phyloP scores from a whole-genome alignment of 768 basidiomycete genomes.

The Dentipellis sp. region DNA sequence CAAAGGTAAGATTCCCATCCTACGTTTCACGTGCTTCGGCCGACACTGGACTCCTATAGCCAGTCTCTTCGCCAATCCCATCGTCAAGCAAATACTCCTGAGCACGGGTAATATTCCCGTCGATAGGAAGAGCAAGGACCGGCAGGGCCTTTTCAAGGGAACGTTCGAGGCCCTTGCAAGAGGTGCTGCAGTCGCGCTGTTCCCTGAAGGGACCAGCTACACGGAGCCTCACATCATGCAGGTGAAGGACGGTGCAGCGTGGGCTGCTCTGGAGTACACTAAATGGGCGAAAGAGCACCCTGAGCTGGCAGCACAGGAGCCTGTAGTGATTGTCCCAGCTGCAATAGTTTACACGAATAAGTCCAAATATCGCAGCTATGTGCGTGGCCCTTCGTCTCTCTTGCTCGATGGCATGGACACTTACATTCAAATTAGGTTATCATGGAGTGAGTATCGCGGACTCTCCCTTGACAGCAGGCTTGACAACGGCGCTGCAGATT shows the following conservation, averaged over 20 bases:
- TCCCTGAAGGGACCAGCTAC: conserved; percentile 93
- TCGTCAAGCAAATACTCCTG: conserved; percentile 61
- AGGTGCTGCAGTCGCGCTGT: conserved; percentile 84
- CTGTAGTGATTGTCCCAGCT: conserved; percentile 66
- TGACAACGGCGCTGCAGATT: conserved; percentile 42
- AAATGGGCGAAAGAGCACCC: conserved; percentile 63
- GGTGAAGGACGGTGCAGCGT: conserved; percentile 90
- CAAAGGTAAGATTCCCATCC: conserved; percentile 49
- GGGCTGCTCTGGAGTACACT: conserved; percentile 89
- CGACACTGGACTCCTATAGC: conserved; percentile 28
- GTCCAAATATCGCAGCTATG: conserved; percentile 86
- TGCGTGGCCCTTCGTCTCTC: conserved; percentile 30
- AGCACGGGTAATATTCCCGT: conserved; percentile 98
- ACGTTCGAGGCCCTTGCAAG: conserved; percentile 78
- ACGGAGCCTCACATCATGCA: conserved; percentile 91
- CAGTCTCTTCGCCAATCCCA: conserved; percentile 73
- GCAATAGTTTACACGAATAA: conserved; percentile 96
- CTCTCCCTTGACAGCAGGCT: not conserved
- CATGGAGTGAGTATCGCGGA: conserved; percentile 46
- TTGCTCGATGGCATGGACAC: not conserved
- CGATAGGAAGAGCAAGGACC: conserved; percentile 89
- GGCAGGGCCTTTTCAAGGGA: conserved; percentile 77
- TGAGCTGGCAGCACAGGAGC: conserved; percentile 26
- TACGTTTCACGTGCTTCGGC: conserved; percentile 4
- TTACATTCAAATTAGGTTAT: conserved; percentile 39